These are phyloP conservation scores for Tremella mesenterica DNA, from an alignment of 768 basidiomycete species.

Conservation along the genomic window DNA sequence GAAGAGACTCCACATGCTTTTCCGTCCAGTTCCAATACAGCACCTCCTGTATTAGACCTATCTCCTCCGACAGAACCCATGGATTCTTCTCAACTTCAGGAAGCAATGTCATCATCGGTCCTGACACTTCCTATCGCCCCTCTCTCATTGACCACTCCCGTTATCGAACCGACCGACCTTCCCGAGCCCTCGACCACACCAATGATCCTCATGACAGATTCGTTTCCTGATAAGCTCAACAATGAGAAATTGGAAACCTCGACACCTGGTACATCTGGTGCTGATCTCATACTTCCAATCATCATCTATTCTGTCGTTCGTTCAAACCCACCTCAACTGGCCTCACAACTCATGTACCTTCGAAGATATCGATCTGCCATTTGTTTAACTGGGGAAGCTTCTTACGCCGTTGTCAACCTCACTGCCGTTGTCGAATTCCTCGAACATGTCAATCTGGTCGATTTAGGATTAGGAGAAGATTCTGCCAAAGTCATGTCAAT, in stretches of 20 bases:
- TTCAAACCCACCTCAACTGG: slow-evolving; percentile 73
- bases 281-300: slow-evolving; percentile 83
- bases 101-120: slow-evolving; percentile 40
- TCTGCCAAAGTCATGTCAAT: slow-evolving; percentile 48
- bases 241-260: not conserved
- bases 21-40: not conserved
- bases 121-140: slow-evolving; percentile 14
- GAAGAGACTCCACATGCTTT: slow-evolving; percentile 7
- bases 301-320: slow-evolving; percentile 92
- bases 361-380: slow-evolving; percentile 54
- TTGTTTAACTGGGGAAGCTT: slow-evolving; percentile 66
- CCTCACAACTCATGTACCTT: slow-evolving; percentile 55
- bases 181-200: slow-evolving; percentile 4
- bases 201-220: not conserved
- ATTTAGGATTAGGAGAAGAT: slow-evolving; percentile 49
- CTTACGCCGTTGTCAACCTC: slow-evolving; percentile 86
- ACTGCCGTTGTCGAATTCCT: slow-evolving; percentile 93
- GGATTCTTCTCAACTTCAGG: slow-evolving; percentile 22
- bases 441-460: slow-evolving; percentile 81
- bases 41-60: slow-evolving; percentile 19
- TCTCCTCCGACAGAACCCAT: slow-evolving; percentile 3
- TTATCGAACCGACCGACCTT: not conserved
- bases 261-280: slow-evolving; percentile 46
- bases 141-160: not conserved
- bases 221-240: not conserved